Evolutionary conservation across 331 rosid genomes (phyloP).

Genomic region (Quercus lobata): DNA sequence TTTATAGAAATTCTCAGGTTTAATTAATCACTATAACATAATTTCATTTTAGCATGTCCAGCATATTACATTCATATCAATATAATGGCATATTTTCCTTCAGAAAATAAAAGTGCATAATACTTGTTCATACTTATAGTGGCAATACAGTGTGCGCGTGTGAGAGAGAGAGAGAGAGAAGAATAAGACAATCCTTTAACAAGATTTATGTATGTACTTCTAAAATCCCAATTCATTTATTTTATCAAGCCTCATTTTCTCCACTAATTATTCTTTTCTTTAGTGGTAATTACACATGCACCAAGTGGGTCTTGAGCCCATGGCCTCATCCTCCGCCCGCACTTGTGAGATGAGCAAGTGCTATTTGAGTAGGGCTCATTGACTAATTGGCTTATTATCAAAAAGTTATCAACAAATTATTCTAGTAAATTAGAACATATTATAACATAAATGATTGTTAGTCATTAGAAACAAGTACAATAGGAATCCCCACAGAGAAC

Average conservation of each 20-base stretch:
- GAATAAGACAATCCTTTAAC: neutral
- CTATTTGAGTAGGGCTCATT: no score
- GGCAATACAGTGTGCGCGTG: neutral
- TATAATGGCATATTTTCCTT: neutral
- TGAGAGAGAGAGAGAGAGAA: neutral
- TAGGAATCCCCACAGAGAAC: neutral
- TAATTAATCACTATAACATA: neutral
- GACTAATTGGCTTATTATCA: no score
- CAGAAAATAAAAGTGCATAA: neutral
- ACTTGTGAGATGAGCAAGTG: no score
- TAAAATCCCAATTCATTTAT: neutral
- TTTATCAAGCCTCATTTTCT: neutral
- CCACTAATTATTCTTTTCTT: neutral
- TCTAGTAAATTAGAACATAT: neutral
- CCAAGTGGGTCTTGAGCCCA: no score
- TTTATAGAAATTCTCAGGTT: neutral
- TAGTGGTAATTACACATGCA: no score
- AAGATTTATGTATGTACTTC: neutral
- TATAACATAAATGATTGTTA: neutral
- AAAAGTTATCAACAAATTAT: neutral
- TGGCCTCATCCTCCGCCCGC: no score
- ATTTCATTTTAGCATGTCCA: neutral
- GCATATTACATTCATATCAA: neutral
- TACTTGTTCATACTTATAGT: neutral
- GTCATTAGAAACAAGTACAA: neutral